Evolutionary conservation across 805 yeast genomes (phyloP), one percentile per base, ranked within the genome.

Genomic region (Lipomyces chichibuensis): DNA sequence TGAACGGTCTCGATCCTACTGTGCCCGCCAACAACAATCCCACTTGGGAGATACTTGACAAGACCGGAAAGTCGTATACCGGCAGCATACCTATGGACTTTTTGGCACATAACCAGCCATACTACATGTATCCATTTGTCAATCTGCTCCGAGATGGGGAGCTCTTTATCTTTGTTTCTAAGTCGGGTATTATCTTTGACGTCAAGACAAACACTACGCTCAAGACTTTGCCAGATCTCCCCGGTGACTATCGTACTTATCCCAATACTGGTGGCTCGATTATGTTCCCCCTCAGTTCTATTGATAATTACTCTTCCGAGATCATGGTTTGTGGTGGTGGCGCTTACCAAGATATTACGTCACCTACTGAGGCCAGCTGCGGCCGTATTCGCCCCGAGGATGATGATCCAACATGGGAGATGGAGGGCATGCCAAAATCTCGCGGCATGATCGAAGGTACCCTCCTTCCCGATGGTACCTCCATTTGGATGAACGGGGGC

Each of bases 261-360:
- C 71, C 71, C n/a, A 67, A 67, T 49, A 55, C 71, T 55, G 71
- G 71, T 8, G 55, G 66, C 17, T 67, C 71, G 35, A 49, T 65
- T 17, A 14, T 67, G 49, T 20, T 67, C 7, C 64, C 69, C 37
- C 59, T 67, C 25, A 51, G 53, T 11, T 60, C 64, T 20, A 61
- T 27, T 4, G 56, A 65, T 39, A 52, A 67, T 13, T 67, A 62
- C 53, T 57, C 64, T 9, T 56, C 69, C 20, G 71, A 67, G 17
- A 62, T 67, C 29, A 55, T 67, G n/a, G 37, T 67, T 23, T 67
- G 71, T 33, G 71, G 71, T 4, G 71, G 71, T 17, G 71, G 71
- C 7, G 43, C 71, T 11, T 67, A 67, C 33, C 71, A 67, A 58
- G 71, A 67, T 54, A 62, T 63, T 57, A 62, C 71, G 17, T 67